Evolutionary conservation across 1,284 basidiomycete genomes (phyloP).

Genomic region (Porodaedalea pini): DNA sequence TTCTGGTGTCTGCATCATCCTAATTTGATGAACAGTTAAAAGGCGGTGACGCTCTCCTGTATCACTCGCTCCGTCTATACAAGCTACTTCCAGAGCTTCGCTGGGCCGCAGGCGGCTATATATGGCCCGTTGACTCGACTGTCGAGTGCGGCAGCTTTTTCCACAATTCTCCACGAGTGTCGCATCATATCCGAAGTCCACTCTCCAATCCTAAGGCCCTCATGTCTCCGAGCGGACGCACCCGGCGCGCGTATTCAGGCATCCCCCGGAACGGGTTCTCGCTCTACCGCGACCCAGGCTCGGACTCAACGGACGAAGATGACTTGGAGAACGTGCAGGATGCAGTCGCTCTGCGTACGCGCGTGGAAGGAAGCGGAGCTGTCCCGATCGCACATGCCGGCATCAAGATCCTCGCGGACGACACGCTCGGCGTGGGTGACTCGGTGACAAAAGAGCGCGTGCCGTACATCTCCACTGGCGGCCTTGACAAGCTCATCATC

Average conservation of each 20-base stretch:
- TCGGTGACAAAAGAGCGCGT: conserved; percentile 63
- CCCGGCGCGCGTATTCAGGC: conserved; percentile 13
- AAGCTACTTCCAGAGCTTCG: conserved; percentile 70
- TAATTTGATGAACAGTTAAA: conserved; percentile 49
- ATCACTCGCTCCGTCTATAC: conserved; percentile 71
- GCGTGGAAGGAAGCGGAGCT: conserved; percentile 66
- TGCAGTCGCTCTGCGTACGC: conserved; percentile 45
- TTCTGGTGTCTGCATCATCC: conserved; percentile 2
- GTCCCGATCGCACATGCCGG: conserved; percentile 58
- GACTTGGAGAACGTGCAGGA: conserved; percentile 38
- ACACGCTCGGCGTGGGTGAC: conserved; percentile 38
- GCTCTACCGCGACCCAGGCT: conserved; percentile 11
- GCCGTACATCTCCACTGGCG: conserved; percentile 60
- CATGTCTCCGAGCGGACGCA: conserved; percentile 10
- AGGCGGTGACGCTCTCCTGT: conserved; percentile 69
- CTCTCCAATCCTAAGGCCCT: background rate
- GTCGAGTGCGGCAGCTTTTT: conserved; percentile 58
- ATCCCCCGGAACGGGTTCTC: conserved; percentile 1
- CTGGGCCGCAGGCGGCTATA: conserved; percentile 75
- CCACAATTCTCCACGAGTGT: conserved; percentile 34
- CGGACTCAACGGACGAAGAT: conserved; percentile 17
- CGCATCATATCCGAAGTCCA: conserved; percentile 32
- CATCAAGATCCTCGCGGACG: conserved; percentile 58
- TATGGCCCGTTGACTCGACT: conserved; percentile 70
- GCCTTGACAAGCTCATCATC: conserved; percentile 68